Base-by-base conservation (phyloP, 140 eudicot species). In the Senecio squalidus region DNA sequence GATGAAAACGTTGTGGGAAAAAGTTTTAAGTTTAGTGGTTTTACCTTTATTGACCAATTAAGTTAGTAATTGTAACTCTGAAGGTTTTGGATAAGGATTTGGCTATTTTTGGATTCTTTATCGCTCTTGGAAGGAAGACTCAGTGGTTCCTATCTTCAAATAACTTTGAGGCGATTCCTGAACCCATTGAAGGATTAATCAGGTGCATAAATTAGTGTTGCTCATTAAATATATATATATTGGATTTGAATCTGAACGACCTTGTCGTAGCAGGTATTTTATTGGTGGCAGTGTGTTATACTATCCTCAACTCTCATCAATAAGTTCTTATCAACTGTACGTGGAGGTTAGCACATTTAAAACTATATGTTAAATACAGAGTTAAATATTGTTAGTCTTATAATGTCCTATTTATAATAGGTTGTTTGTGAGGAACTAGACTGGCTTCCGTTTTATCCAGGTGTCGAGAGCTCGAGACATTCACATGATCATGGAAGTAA, bases 391-490 rank as follows among this genome's bases (percentile, higher is more conserved):
- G 20, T 51, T 20, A 67, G 55, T 26, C 60, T 72, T 34, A 68
- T n/a, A 28, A 21, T 28, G 23, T 15, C 40, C 23, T 22, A 9
- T 9, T 9, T 59, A 7, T 52, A 6, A 33, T 70, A 92, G 98
- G 96, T 92, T 74, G 98, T 92, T 21, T 92, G 96, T 75, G 98
- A 92, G 82, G 98, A 92, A 79, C 78, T 92, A 58, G 96, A 92
- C 30, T 92, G 98, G 98, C 92, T 92, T 75, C 89, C 89, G 14
- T 84, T 92, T 68, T 92, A 87, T 72, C 96, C 85, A 21, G 86
- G 88, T 58, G 56, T 50, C 0, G 21, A 50, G 60, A 54, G 53
- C 43, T 63, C 25, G 77, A 69, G 66, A 36, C 56, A 24, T 24
- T 58, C 74, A 3, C 78, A 58, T 70, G 95, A 78, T 25, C 96